Base-by-base conservation (phyloP, 495 filamentous ascomycete species). In the Penicillium herquei region DNA sequence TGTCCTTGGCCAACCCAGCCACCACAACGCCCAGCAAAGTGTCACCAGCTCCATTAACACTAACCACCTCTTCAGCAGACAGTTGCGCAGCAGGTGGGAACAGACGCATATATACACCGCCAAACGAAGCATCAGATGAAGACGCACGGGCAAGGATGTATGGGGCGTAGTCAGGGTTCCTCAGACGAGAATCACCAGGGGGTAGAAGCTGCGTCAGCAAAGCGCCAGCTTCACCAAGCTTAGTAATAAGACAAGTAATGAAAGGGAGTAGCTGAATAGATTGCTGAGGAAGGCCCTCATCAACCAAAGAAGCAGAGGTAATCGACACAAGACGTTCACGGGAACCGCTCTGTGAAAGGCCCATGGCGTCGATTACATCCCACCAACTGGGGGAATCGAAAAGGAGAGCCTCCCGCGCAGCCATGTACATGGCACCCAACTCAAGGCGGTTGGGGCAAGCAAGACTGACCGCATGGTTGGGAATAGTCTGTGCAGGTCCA, bases 31-130 rank as follows among this genome's bases (percentile, higher is more conserved):
- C 94, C 2, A 94, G 73, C 59, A 97, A 90, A 0, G 94, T 98
- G 72, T 98, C 94, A 6, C 94, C 94, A 0, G 91, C 92, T 0
- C 92, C 94, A 66, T 97, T 98, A 11, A 97, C 94, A 57, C 89
- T 93, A 11, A 93, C 85, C 5, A 96, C 77, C 31, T 91, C 82
- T 13, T 79, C 68, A 0, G 72, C 59, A 10, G 57, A 49, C 1
- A 96, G 73, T n/a, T 72, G 66, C 70, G 89, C 85, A 3, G 78
- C 80, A 12, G 88, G 76, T 0, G 87, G 81, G 70, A 91, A 94
- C 18, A 92, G 67, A 39, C 89, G 77, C 85, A 97, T 89, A 61
- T 95, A 96, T 14, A 96, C 80, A 0, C 91, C 92, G 5, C 88
- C 90, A 6, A 96, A 76, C 0, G 75, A 61, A 16, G 77, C 78